Evolutionary conservation across 1,284 basidiomycete genomes (phyloP), one percentile per base, ranked within the genome.

Genomic region (Cryptococcus amylolentus): DNA sequence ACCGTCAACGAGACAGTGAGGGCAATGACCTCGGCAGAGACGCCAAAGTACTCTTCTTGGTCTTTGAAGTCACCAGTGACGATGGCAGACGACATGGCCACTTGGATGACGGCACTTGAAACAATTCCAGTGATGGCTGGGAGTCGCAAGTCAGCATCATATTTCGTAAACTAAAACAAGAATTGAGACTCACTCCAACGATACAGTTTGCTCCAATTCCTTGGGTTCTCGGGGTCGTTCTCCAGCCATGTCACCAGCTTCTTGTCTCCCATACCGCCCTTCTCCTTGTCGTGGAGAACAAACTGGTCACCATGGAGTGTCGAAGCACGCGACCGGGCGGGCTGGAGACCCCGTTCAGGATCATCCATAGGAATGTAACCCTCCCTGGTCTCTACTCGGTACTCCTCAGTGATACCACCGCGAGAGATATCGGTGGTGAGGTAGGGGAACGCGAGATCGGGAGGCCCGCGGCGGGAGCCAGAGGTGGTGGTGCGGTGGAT

Each of bases 181-280:
- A 45, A 53, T 28, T 14, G 13, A 10, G 26, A 61, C 63, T 66
- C 44, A 67, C 67, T 55, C 69, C 69, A 71, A 14, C 66, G 62
- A 18, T 52, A 53, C 4, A 56, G 40, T 4, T 27, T 49, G 46
- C 59, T 53, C 69, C 68, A 71, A 54, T 68, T 67, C 46, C 65
- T 62, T 1, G 69, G 69, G 58, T 70, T 69, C 49, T 66, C 58
- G 5, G 55, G 56, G 54, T 71, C 69, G 13, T 57, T 54, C 23
- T 62, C 59, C 31, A 48, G 58, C 58, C 58, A 71, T 6, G 68
- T 68, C 7, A 71, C 69, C 12, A 71, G 56, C 63, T 71, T 71
- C 58, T 64, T 64, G 38, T 66, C 54, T 23, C 60, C 58, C 51
- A 69, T 53, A 18, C 58, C 54, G 23, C 56, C 60, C 55, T 60